Conservation (phyloP, 805 yeast genomes). For the Candida golubevii region DNA sequence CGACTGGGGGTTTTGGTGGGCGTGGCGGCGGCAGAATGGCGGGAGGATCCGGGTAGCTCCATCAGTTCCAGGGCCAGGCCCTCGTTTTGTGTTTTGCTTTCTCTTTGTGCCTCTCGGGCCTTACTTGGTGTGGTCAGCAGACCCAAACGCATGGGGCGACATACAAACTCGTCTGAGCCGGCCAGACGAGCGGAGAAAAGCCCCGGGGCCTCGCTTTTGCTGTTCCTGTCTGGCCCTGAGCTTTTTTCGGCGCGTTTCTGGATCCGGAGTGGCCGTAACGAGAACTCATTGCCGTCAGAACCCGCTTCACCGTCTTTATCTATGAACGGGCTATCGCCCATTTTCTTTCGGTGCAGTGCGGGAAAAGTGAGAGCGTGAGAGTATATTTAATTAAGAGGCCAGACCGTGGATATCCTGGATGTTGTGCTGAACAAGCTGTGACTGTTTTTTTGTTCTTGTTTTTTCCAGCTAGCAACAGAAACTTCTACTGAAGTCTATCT, state of each 20-base stretch:
- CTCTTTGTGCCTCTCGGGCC: not conserved
- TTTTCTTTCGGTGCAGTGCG: no score
- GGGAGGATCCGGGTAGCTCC: not conserved
- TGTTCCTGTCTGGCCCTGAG: not conserved
- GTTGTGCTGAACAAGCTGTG: no score
- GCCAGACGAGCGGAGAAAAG: not conserved
- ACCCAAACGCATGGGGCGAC: constrained; percentile 35
- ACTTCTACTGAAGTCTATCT: no score
- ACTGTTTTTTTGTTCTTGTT: no score
- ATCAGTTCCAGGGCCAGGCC: not conserved
- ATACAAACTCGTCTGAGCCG: constrained; percentile 29
- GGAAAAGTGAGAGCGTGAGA: no score
- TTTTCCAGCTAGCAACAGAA: no score
- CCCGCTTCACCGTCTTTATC: not conserved
- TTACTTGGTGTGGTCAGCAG: constrained; percentile 5
- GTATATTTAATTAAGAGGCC: no score
- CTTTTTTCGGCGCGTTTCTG: constrained; percentile 8
- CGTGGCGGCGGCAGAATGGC: constrained; percentile 1
- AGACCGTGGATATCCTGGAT: no score
- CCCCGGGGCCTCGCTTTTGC: constrained; percentile 2
- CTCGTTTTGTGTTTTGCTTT: not conserved
- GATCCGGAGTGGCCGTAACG: constrained; percentile 15
- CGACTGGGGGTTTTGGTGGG: constrained; percentile 7
- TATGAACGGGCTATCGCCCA: constrained; percentile 1
- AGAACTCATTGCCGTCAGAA: constrained; percentile 6